Percentiles rank a stretch among this genome's conserved stretches.
phyloP scores from a whole-genome alignment of 495 filamentous ascomycete species.

The Aspergillus mulundensis region DNA sequence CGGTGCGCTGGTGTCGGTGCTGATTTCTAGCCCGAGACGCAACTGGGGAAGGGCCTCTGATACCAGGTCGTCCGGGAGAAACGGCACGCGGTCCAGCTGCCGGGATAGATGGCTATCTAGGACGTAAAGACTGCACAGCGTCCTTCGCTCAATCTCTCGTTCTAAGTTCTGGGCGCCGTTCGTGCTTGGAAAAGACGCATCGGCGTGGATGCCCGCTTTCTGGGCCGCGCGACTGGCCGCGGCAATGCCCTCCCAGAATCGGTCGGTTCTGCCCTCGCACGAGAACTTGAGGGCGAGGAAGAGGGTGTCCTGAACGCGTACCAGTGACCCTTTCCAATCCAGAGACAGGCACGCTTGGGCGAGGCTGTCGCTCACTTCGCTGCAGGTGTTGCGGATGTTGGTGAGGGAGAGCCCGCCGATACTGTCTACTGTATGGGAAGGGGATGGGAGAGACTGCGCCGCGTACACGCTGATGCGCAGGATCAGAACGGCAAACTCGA shows the following conservation, averaged over 20 bases:
- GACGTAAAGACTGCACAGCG: slow-evolving; percentile 27
- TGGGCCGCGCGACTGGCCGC: not conserved
- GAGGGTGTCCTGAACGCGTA: not conserved
- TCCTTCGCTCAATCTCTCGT: slow-evolving; percentile 20
- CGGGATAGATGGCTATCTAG: slow-evolving; percentile 13
- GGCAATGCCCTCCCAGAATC: not conserved
- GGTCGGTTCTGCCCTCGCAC: not conserved
- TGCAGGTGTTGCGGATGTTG: slow-evolving; percentile 22
- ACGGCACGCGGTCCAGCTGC: slow-evolving; percentile 10
- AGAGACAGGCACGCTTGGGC: not conserved
- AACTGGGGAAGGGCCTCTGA: not conserved
- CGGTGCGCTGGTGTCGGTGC: not conserved
- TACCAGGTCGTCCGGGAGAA: not conserved
- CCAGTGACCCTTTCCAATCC: not conserved
- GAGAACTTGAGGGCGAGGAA: not conserved
- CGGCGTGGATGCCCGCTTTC: not conserved
- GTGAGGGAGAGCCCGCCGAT: slow-evolving; percentile 19
- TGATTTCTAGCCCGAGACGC: not conserved
- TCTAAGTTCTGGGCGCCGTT: slow-evolving; percentile 13
- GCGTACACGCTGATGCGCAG: slow-evolving; percentile 23
- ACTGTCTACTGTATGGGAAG: slow-evolving; percentile 15
- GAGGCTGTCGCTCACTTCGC: slow-evolving; percentile 17
- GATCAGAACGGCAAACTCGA: slow-evolving; percentile 26
- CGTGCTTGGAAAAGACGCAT: not conserved
- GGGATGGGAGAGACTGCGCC: slow-evolving; percentile 25